A percentile compares a stretch with the other conserved stretches of the same genome.
These are phyloP conservation scores for Hanseniaspora jakobsenii DNA, from an alignment of 805 yeast genomes.

Conservation along the genomic window DNA sequence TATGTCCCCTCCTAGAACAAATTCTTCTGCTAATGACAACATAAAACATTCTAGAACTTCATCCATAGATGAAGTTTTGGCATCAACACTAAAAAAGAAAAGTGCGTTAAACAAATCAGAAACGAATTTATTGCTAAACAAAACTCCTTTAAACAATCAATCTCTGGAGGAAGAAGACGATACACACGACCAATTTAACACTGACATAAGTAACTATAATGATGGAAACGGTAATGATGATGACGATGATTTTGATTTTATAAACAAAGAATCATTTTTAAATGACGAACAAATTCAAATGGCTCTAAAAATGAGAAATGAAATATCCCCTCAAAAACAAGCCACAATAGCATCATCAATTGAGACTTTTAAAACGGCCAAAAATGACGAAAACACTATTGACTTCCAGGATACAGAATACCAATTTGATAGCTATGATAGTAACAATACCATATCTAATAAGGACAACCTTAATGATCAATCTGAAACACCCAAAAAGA, in stretches of 20 bases:
- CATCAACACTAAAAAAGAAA: slow-evolving; percentile 19
- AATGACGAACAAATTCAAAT: slow-evolving; percentile 8
- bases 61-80: slow-evolving; percentile 23
- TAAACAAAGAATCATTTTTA: slow-evolving; percentile 4
- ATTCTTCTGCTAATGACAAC: not conserved
- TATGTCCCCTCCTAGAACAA: not conserved
- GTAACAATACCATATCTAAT: not conserved
- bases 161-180: slow-evolving; percentile 14
- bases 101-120: slow-evolving; percentile 5
- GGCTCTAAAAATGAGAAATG: slow-evolving; percentile 10
- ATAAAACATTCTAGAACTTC: slow-evolving; percentile 15
- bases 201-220: not conserved
- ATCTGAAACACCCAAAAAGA: slow-evolving; percentile 15
- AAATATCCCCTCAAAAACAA: slow-evolving; percentile 9
- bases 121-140: slow-evolving; percentile 17
- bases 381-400: not conserved
- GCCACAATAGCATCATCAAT: not conserved
- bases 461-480: too few relatives aligned
- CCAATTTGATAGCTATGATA: not conserved
- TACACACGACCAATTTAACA: not conserved
- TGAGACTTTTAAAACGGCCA: slow-evolving; percentile 5
- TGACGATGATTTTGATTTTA: not conserved
- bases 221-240: not conserved
- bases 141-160: slow-evolving; percentile 22
- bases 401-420: not conserved